Evolutionary conservation across 192 early-diverging fungal genomes (phyloP), one percentile per base, ranked within the genome.

Genomic region (Mortierella alpina): DNA sequence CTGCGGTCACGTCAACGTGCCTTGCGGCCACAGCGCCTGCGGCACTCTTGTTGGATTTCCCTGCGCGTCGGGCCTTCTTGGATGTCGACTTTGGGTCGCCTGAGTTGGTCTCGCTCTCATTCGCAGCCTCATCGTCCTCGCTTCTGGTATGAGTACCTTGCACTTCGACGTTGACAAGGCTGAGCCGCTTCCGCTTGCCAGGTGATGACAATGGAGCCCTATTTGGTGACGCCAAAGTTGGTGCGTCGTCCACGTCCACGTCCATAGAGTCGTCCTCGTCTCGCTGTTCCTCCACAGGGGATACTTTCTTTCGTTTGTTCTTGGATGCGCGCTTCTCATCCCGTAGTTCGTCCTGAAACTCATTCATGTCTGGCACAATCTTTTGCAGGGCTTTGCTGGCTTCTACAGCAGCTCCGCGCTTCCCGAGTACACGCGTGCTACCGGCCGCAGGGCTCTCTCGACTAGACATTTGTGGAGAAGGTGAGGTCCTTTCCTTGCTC

Each of bases 251-350:
- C 4, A 52, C 53, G 48, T 71, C 54, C 64, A 77, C 59, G 18
- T 72, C 70, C 39, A 40, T 46, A 7, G 53, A n/a, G 2, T 72
- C 66, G 10, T 62, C 61, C 18, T 42, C 65, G 8, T 22, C 39
- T 17, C 18, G 7, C 17, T 72, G 60, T 5, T 59, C 65, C 31
- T 23, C 23, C 4, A n/a, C 17, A 0, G 20, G 44, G 15, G 23
- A 48, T 6, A 42, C 20, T 11, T 57, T 51, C 47, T 61, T 63
- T 50, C 68, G 70, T 67, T 63, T 82, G 48, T 53, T 82, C 20
- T 69, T 68, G 7, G 50, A 52, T 5, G 74, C 66, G 40, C 64
- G 71, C 72, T 84, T 85, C 72, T 88, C 88, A 42, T 83, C 75
- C 64, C 82, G 80, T 55, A 88, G 59, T 23, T 80, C 77, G 3